A percentile compares a stretch with the other conserved stretches of the same genome.
Conservation (phyloP, 129 eudicot genomes). For the Oenanthe sinensis region DNA sequence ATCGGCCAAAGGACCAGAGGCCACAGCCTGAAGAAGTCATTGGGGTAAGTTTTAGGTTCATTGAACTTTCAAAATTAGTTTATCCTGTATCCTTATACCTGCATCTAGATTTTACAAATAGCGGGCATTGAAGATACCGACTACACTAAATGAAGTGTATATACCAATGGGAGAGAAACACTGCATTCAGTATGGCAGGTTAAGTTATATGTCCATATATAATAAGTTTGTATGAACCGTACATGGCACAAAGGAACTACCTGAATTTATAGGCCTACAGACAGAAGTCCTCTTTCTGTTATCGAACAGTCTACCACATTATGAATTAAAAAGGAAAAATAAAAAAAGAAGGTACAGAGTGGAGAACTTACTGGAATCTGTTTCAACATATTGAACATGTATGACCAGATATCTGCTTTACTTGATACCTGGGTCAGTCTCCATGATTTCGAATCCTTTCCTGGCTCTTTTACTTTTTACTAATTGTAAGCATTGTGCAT, state of each 20-base stretch:
- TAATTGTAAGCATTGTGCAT: background rate
- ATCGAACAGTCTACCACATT: background rate
- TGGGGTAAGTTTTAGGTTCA: conserved; percentile 46
- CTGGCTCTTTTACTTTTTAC: background rate
- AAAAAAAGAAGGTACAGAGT: background rate
- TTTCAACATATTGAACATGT: background rate
- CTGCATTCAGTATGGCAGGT: background rate
- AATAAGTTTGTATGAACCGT: background rate
- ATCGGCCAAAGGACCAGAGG: conserved; percentile 87
- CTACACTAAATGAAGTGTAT: background rate
- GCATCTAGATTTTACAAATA: conserved; percentile 2
- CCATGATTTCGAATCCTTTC: background rate
- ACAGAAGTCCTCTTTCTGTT: background rate
- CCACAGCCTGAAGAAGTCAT: conserved; percentile 98
- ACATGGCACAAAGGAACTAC: background rate
- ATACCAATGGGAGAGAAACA: background rate
- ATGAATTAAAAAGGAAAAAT: background rate
- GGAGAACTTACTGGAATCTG: background rate
- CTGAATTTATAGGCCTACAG: background rate
- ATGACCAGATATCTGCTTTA: background rate
- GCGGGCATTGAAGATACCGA: background rate
- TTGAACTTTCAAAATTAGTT: background rate
- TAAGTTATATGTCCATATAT: background rate
- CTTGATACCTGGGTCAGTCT: background rate
- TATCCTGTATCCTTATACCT: background rate